Conservation (phyloP, 1,284 basidiomycete genomes). For the Trichosporon sp. region DNA sequence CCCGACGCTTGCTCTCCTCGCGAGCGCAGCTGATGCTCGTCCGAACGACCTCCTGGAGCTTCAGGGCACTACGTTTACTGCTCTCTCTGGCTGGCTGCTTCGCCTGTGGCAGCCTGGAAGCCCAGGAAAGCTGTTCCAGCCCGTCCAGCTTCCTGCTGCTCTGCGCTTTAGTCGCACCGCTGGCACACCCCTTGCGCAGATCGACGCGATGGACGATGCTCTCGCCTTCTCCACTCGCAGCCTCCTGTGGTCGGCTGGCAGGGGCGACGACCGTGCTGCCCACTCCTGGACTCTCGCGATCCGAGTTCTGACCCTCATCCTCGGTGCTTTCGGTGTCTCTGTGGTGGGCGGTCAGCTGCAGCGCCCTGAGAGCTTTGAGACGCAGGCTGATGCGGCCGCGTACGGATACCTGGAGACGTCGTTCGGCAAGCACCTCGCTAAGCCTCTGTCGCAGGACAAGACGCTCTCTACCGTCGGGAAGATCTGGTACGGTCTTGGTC, state of each 20-base stretch:
- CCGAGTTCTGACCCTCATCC: slow-evolving; percentile 20
- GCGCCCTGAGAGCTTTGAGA: not conserved
- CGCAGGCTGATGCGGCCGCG: slow-evolving; percentile 7
- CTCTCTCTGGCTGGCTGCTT: slow-evolving; percentile 25
- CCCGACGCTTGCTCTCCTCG: slow-evolving; percentile 14
- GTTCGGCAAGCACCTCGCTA: slow-evolving; percentile 15
- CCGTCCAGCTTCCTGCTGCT: slow-evolving; percentile 24
- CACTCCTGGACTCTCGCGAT: slow-evolving; percentile 20
- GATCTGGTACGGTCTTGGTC: slow-evolving; percentile 62
- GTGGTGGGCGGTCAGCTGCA: not conserved
- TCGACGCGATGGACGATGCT: slow-evolving; percentile 34
- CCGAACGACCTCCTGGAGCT: slow-evolving; percentile 15
- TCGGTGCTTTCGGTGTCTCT: slow-evolving; percentile 24
- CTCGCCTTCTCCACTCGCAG: slow-evolving; percentile 28
- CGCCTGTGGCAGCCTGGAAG: slow-evolving; percentile 26
- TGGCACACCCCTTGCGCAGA: slow-evolving; percentile 27
- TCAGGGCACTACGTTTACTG: slow-evolving; percentile 15
- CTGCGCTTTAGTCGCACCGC: slow-evolving; percentile 22
- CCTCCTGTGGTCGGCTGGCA: slow-evolving; percentile 24
- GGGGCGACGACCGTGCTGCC: slow-evolving; percentile 12
- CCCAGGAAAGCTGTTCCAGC: slow-evolving; percentile 33
- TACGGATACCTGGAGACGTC: slow-evolving; percentile 14
- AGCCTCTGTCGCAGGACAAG: not conserved
- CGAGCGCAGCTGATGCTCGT: slow-evolving; percentile 13
- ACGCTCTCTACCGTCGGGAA: slow-evolving; percentile 34